Evolutionary conservation across 352 stramenopile genomes (phyloP).

Genomic region (Elongisporangium prolatum): DNA sequence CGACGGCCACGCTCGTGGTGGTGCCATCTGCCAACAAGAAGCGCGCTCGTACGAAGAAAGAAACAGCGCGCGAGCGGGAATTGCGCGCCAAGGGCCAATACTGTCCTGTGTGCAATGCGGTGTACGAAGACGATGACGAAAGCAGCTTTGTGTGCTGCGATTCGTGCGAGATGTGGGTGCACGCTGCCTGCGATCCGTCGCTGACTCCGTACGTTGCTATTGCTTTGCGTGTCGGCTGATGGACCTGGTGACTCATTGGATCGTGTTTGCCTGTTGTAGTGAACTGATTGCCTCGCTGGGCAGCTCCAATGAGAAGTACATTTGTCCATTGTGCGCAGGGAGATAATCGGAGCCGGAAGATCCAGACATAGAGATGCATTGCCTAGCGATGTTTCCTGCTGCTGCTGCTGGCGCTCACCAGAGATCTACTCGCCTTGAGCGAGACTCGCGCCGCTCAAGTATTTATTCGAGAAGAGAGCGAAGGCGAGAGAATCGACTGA

Average conservation of each 20-base stretch:
- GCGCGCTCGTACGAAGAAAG: constrained; percentile 54
- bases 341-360: constrained; percentile 41
- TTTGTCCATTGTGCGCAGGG: constrained; percentile 71
- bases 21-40: constrained; percentile 28
- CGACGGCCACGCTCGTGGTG: constrained; percentile 6
- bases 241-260: constrained; percentile 2
- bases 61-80: constrained; percentile 66
- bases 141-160: constrained; percentile 87
- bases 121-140: constrained; percentile 83
- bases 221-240: constrained; percentile 5
- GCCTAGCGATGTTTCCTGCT: not conserved
- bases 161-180: constrained; percentile 86
- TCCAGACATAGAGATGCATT: not conserved
- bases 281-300: constrained; percentile 47
- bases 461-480: constrained; percentile 3
- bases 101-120: constrained; percentile 81
- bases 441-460: not conserved
- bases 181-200: constrained; percentile 63
- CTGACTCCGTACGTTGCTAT: constrained; percentile 55
- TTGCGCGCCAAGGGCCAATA: constrained; percentile 78
- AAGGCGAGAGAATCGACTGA: constrained; percentile 20
- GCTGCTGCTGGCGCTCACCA: not conserved
- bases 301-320: constrained; percentile 81
- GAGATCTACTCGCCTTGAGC: not conserved
- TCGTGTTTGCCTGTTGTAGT: constrained; percentile 16